Base-by-base conservation (phyloP, 1,139 yeast species). In the Blastobotrys apis region DNA sequence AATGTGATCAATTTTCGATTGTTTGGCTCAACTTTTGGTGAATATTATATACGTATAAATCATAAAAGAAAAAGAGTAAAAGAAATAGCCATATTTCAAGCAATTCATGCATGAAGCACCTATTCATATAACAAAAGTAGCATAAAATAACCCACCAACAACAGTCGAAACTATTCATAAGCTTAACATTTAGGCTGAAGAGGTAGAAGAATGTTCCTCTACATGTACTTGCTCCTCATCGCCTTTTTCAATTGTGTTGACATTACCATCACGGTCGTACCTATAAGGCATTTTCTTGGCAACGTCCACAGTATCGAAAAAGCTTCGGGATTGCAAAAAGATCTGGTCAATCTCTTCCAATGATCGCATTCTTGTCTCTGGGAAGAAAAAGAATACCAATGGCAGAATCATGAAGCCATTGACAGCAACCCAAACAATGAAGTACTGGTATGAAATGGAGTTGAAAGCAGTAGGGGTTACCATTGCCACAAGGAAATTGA, bases 361-460 rank as follows among this genome's bases (percentile, higher is more conserved):
- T n/a, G 81, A 75, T 64, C 73, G 75, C 52, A 77, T 78, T 58
- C 74, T 75, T n/a, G 84, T 78, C 64, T 78, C 84, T 9, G 83
- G 83, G 77, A 77, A 80, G 55, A 75, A 66, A 57, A 80, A 66
- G 64, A 64, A 76, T 36, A 78, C 80, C 40, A 73, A 69, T 39
- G 49, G 49, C 5, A 49, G 47, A 80, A 78, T 76, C 33, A 56
- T 71, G 72, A 31, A 72, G 63, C 81, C 76, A 69, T 38, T 62
- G 41, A 80, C 81, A 51, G 77, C 74, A 39, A 81, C 84, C 49
- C 78, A 72, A 37, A 84, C 80, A 10, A 82, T 71, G 58, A 75
- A 75, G 1, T 73, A 80, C 65, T 23, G 78, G 80, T 49, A 67
- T 52, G 62, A 76, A 65, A 84, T 80, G 33, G 59, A 58, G 26